phyloP scores from a whole-genome alignment of 2,329 filamentous ascomycete genomes.

The Xylaria sp. region DNA sequence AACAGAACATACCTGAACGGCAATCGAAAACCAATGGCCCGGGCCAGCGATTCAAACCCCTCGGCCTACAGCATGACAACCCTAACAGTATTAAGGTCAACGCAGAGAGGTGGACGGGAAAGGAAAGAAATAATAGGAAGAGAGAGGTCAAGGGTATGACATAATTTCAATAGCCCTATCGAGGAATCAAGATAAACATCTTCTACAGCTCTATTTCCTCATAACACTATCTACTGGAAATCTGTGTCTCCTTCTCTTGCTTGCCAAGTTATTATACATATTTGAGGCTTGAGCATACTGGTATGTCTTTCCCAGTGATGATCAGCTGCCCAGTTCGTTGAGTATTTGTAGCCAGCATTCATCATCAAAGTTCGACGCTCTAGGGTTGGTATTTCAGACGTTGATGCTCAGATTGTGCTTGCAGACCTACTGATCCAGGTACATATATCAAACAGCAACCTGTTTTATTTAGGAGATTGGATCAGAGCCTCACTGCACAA shows the following conservation, averaged over 20 bases:
- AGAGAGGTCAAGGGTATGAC: conserved; percentile 9
- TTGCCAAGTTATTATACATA: background rate
- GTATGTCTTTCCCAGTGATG: background rate
- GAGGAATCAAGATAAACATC: background rate
- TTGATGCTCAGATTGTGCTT: too few relatives aligned
- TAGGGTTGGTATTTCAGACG: too few relatives aligned
- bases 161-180: conserved; percentile 14
- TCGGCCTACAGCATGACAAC: conserved; percentile 20
- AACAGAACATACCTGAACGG: conserved; percentile 26
- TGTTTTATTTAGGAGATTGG: too few relatives aligned
- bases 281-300: background rate
- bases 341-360: background rate
- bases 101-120: conserved; percentile 13
- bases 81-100: conserved; percentile 30
- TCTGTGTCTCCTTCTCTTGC: background rate
- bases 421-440: background rate
- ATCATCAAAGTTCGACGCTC: too few relatives aligned
- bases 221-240: background rate
- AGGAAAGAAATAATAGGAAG: conserved; percentile 24
- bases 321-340: background rate
- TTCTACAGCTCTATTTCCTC: background rate
- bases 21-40: conserved; percentile 29
- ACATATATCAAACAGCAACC: background rate
- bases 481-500: too few relatives aligned
- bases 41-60: conserved; percentile 26